These are phyloP conservation scores for Aegilops tauschii DNA, from an alignment of 176 grass and related monocot genomes.

Conservation along the genomic window DNA sequence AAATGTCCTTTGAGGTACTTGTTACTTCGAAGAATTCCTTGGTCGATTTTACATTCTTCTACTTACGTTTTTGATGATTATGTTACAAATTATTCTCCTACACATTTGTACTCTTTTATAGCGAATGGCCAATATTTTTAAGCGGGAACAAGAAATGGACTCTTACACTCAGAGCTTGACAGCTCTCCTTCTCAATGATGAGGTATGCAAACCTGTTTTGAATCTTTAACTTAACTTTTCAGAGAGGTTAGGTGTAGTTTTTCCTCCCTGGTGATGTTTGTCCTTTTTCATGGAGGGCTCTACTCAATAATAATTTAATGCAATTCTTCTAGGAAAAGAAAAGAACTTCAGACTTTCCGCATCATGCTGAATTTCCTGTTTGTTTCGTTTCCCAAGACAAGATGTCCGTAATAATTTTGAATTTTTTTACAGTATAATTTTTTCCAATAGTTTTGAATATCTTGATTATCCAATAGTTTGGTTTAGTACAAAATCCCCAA, in stretches of 20 bases:
- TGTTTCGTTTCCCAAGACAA: not conserved
- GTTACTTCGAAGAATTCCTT: not conserved
- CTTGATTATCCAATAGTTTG: not conserved
- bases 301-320: not conserved
- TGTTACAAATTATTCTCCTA: not conserved
- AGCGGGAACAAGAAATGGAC: not conserved
- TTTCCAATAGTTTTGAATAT: not conserved
- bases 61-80: not conserved
- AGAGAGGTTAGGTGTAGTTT: not conserved
- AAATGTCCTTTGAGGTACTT: slow-evolving; percentile 20
- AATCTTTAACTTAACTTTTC: not conserved
- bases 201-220: not conserved
- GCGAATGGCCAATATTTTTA: slow-evolving; percentile 3
- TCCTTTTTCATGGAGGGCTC: not conserved
- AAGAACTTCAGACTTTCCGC: not conserved
- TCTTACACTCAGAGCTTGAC: not conserved
- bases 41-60: not conserved
- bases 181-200: not conserved
- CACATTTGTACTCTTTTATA: not conserved
- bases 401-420: not conserved
- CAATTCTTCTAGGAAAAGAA: not conserved
- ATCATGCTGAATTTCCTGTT: not conserved
- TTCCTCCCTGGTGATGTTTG: not conserved
- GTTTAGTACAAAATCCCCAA: not conserved
- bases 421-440: not conserved